Evolutionary conservation across 202 grass and related monocot genomes (phyloP).

Genomic region (Zizania palustris): DNA sequence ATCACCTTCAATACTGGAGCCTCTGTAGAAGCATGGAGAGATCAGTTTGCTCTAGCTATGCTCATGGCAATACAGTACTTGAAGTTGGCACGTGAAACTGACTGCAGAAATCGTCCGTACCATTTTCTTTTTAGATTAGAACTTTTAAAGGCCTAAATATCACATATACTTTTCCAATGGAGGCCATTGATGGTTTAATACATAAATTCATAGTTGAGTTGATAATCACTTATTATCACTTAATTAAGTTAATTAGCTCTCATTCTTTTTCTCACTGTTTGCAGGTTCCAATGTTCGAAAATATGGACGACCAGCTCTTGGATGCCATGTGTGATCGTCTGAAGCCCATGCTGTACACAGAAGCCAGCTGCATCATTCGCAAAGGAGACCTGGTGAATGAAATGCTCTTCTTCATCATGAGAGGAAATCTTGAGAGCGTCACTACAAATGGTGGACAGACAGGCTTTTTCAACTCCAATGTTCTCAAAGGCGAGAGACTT

Average conservation of each 20-base stretch:
- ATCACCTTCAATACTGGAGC: not conserved
- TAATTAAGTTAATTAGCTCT: not conserved
- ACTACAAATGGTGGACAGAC: slow-evolving; percentile 91
- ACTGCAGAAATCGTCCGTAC: not conserved
- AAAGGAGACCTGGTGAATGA: slow-evolving; percentile 90
- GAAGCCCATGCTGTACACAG: slow-evolving; percentile 81
- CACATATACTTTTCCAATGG: not conserved
- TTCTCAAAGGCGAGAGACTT: slow-evolving; percentile 84
- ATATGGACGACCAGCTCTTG: slow-evolving; percentile 93
- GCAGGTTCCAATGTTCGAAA: slow-evolving; percentile 90
- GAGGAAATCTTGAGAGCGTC: slow-evolving; percentile 74
- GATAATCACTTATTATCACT: slow-evolving; percentile 2
- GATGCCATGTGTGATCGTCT: slow-evolving; percentile 91
- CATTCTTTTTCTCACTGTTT: slow-evolving; percentile 19
- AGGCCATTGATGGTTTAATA: not conserved
- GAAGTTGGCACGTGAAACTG: not conserved
- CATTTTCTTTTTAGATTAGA: not conserved
- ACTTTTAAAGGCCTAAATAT: not conserved
- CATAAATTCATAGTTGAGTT: not conserved
- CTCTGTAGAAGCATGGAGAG: not conserved
- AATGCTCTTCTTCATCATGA: slow-evolving; percentile 98
- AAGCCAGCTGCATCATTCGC: slow-evolving; percentile 73
- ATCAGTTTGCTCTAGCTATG: not conserved
- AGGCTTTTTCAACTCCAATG: slow-evolving; percentile 83
- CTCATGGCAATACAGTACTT: not conserved